Evolutionary conservation across 225 moss, liverwort and hornwort genomes (phyloP).

Genomic region (Antitrichia curtipendula): DNA sequence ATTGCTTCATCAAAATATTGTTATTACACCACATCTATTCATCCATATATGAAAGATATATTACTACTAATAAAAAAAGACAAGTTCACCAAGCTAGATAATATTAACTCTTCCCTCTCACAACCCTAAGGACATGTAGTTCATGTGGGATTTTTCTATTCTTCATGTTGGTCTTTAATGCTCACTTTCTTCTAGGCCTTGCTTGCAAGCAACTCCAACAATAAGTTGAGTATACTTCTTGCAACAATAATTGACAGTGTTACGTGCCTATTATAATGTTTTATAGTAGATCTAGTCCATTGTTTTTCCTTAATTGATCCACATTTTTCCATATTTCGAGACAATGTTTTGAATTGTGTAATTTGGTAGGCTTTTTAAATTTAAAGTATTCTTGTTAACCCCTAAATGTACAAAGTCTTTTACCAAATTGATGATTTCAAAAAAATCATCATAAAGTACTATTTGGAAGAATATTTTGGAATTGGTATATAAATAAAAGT

Average conservation of each 20-base stretch:
- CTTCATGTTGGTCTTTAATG: background rate
- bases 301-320: background rate
- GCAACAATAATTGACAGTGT: accelerated
- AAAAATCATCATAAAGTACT: no score
- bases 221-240: background rate
- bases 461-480: no score
- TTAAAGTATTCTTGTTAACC: no score
- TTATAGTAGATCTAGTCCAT: accelerated
- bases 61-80: background rate
- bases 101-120: background rate
- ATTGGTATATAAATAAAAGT: no score
- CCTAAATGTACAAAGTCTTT: no score
- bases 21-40: background rate
- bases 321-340: background rate
- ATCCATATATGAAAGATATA: background rate
- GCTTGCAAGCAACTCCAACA: accelerated
- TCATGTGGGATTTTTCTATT: background rate
- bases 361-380: no score
- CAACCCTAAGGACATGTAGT: background rate
- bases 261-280: accelerated
- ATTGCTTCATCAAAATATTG: background rate
- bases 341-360: background rate
- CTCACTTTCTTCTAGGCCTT: background rate
- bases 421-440: no score
- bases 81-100: background rate